A percentile compares a stretch with the other conserved stretches of the same genome.
These are phyloP conservation scores for Aspergillus caelatus DNA, from an alignment of 2,329 filamentous ascomycete genomes.

Conservation along the genomic window DNA sequence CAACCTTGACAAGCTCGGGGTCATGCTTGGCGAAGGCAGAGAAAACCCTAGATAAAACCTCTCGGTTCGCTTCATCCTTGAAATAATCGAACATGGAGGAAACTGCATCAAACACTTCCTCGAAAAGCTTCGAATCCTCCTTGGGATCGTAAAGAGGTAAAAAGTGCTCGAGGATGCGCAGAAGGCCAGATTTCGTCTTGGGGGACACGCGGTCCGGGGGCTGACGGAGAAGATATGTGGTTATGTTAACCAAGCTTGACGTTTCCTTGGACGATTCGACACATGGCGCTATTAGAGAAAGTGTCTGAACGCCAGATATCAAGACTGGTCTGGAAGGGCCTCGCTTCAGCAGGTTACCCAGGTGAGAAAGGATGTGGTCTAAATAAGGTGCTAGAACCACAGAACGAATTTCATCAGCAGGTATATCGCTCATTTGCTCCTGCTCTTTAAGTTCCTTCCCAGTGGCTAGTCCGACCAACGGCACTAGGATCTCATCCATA, in stretches of 20 bases:
- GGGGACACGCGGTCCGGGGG: constrained; percentile 82
- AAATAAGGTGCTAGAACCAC: constrained; percentile 59
- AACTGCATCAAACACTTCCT: constrained; percentile 71
- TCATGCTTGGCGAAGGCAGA: constrained; percentile 69
- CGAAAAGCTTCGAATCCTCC: constrained; percentile 60
- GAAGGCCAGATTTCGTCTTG: constrained; percentile 76
- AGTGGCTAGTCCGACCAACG: constrained; percentile 64
- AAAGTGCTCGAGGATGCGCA: constrained; percentile 80
- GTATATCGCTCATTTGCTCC: constrained; percentile 46
- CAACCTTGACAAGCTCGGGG: constrained; percentile 62
- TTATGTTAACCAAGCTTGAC: constrained; percentile 76
- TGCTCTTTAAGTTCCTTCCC: constrained; percentile 57
- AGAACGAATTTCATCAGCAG: constrained; percentile 37
- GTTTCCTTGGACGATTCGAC: constrained; percentile 67
- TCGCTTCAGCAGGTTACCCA: constrained; percentile 58
- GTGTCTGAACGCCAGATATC: constrained; percentile 74
- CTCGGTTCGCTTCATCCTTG: constrained; percentile 75
- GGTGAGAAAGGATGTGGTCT: constrained; percentile 61
- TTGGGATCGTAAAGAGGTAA: constrained; percentile 65
- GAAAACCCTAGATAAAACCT: constrained; percentile 73
- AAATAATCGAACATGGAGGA: constrained; percentile 89
- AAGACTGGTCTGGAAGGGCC: constrained; percentile 73
- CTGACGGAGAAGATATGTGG: constrained; percentile 79
- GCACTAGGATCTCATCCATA: constrained; percentile 71
- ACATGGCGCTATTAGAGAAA: constrained; percentile 74